Evolutionary conservation across 148 eudicot species (phyloP), one percentile per base, ranked within the genome.

Genomic region (Vaccinium darrowii): DNA sequence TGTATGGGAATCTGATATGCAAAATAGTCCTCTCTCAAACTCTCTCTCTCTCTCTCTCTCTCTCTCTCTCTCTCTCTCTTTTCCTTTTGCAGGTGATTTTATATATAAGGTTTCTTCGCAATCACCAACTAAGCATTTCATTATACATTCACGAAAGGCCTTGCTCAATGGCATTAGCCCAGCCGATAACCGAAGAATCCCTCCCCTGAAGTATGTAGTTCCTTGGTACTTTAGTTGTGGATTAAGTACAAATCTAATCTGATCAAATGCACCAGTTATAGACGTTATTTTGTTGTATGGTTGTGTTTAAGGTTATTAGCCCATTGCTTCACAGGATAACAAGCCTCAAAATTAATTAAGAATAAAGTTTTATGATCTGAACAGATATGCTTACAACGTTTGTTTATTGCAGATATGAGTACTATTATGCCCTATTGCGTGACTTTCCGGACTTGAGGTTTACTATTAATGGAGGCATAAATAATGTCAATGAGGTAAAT

Each of bases 101-200:
- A 93, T 97, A 67, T 93, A 95, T 82, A 90, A 92, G 91, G 99
- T 97, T 84, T 97, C 99, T 87, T 95, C 99, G 39, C 92, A 92
- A 57, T 97, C 99, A 83, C 99, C 99, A 84, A 91, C 96, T 87
- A 93, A 88, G 90, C 99, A 97, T 92, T 97, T 97, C 84, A 85
- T 97, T 76, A 92, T 97, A 89, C 99, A 97, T 90, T 93, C 99
- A 30, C 90, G 99, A 85, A 97, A 97, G 89, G 99, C 98, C 76
- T 90, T 97, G 85, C 94, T 97, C 82, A 97, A 97, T 89, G 99
- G 99, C 89, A 91, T 97, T 74, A 97, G 96, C 88, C 99, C 99
- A 49, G 93, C 94, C 8, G 99, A 94, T 78, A 97, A 97, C 87
- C 91, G 99, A 87, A 87, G 90, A 82, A 93, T 97, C 83, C 99